phyloP scores from a whole-genome alignment of 129 eudicot species.

The Flaveria ramosissima region DNA sequence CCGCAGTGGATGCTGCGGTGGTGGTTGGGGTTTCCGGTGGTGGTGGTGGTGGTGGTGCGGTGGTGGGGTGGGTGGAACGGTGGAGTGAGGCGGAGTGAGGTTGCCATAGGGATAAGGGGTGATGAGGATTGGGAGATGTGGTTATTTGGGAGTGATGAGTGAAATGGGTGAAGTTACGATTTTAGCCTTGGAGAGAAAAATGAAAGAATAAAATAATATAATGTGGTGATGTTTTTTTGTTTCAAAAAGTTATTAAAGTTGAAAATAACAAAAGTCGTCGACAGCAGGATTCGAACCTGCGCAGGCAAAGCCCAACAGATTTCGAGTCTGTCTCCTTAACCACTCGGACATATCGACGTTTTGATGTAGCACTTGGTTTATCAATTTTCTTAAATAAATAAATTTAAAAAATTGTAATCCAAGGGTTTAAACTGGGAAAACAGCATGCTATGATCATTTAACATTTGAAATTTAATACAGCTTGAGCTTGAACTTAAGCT shows the following conservation, averaged over 20 bases:
- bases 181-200: no score
- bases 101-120: conserved; percentile 47
- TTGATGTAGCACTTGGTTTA: background rate
- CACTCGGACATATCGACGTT: conserved; percentile 90
- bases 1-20: conserved; percentile 55
- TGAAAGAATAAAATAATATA: no score
- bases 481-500: no score
- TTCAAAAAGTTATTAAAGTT: no score
- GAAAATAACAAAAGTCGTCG: conserved; percentile 40
- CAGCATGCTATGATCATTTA: no score
- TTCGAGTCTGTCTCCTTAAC: conserved; percentile 99
- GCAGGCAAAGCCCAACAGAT: conserved; percentile 98
- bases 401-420: no score
- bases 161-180: conserved; percentile 18
- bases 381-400: no score
- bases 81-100: conserved; percentile 35
- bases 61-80: conserved; percentile 16
- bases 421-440: no score
- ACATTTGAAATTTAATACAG: no score
- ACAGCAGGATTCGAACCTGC: conserved; percentile 99
- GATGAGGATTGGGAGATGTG: background rate
- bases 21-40: conserved; percentile 26
- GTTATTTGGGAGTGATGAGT: background rate
- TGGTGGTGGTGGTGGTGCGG: conserved; percentile 34
- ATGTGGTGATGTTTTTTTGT: no score